Evolutionary conservation across 306 rosid species (phyloP).

Genomic region (Lathyrus tuberosus): DNA sequence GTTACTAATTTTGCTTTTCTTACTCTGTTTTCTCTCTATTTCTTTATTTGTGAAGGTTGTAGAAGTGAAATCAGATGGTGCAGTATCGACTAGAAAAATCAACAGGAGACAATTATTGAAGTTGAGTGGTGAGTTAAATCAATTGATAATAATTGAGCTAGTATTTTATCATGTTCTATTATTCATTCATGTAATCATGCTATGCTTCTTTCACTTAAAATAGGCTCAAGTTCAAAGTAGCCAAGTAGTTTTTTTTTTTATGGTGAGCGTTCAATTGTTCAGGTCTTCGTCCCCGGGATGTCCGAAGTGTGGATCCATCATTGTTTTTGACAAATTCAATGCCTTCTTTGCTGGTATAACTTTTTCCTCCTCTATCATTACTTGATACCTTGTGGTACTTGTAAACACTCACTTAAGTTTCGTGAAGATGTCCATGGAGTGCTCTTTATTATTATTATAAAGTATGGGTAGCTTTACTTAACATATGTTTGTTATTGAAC

Average conservation of each 20-base stretch:
- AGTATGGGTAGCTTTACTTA: conserved; percentile 12
- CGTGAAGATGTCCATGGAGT: conserved; percentile 25
- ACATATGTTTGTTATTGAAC: background rate
- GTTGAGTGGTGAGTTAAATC: conserved; percentile 72
- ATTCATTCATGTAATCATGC: conserved; percentile 9
- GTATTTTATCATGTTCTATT: conserved; percentile 29
- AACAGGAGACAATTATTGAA: conserved; percentile 89
- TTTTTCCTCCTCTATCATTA: background rate
- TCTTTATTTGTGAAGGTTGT: conserved; percentile 58
- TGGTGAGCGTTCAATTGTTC: conserved; percentile 37
- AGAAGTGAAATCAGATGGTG: conserved; percentile 82
- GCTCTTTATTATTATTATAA: conserved; percentile 4
- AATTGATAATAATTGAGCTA: background rate
- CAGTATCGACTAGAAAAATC: conserved; percentile 72
- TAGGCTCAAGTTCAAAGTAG: conserved; percentile 3
- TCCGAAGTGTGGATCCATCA: conserved; percentile 96
- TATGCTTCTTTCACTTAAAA: background rate
- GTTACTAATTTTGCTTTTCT: conserved; percentile 3
- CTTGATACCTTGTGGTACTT: background rate
- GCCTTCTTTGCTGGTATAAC: conserved; percentile 86
- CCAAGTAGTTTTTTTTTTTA: too few species aligned
- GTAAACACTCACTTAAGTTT: conserved; percentile 3
- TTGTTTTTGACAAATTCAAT: conserved; percentile 88
- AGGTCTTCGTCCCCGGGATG: conserved; percentile 99
- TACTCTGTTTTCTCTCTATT: conserved; percentile 19